These are phyloP conservation scores for Penicillium sp. DNA, from an alignment of 2,329 filamentous ascomycete species.

Conservation along the genomic window DNA sequence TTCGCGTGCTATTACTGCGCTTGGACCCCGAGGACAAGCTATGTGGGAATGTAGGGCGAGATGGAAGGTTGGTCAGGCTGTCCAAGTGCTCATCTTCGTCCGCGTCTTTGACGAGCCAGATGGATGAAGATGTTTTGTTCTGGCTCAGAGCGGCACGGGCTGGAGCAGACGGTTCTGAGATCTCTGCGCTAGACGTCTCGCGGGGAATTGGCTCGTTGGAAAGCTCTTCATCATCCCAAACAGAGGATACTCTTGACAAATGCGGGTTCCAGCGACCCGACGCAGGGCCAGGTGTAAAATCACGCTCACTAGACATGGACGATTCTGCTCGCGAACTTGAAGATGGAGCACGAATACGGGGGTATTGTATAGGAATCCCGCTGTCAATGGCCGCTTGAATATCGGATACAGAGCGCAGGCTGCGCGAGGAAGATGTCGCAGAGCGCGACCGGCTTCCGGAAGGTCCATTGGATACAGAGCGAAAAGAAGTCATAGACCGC, in stretches of 20 bases:
- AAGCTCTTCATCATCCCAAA: constrained; percentile 38
- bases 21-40: constrained; percentile 46
- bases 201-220: constrained; percentile 26
- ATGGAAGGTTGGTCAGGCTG: constrained; percentile 36
- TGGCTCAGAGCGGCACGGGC: constrained; percentile 24
- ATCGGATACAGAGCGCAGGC: constrained; percentile 34
- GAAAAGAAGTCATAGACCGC: constrained; percentile 32
- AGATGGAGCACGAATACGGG: constrained; percentile 36
- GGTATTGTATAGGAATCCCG: constrained; percentile 39
- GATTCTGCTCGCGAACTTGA: constrained; percentile 43
- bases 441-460: constrained; percentile 33
- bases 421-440: constrained; percentile 33
- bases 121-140: constrained; percentile 28
- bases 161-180: constrained; percentile 24
- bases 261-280: constrained; percentile 42
- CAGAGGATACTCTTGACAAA: constrained; percentile 47
- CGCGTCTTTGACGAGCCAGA: constrained; percentile 35
- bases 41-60: constrained; percentile 34
- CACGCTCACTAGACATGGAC: constrained; percentile 28
- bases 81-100: constrained; percentile 37
- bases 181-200: constrained; percentile 16
- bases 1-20: constrained; percentile 37
- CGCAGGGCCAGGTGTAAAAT: constrained; percentile 34
- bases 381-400: constrained; percentile 38
- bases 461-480: constrained; percentile 33